Conservation (phyloP, 306 rosid species). For the Cercis canadensis region DNA sequence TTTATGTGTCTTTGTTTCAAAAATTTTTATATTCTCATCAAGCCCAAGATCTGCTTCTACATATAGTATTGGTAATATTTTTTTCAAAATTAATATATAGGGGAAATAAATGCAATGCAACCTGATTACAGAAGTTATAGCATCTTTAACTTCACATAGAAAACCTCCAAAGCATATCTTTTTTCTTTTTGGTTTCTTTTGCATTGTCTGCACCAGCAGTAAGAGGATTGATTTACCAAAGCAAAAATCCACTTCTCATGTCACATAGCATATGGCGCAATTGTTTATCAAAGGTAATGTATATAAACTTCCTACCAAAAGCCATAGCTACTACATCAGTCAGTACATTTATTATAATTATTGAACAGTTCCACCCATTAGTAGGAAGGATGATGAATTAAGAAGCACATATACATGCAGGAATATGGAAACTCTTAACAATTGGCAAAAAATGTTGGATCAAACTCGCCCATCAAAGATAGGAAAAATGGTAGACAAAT, state of each 20-base stretch:
- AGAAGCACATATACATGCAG: not conserved
- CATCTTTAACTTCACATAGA: not conserved
- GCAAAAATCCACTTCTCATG: conserved; percentile 4
- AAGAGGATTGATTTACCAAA: conserved; percentile 20
- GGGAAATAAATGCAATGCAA: conserved; percentile 24
- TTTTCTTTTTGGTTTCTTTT: conserved; percentile 17
- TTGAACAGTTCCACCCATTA: not conserved
- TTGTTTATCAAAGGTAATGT: conserved; percentile 16
- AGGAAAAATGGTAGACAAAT: conserved; percentile 10
- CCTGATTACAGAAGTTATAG: not conserved
- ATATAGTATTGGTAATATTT: conserved; percentile 19
- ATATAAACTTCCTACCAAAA: conserved; percentile 20
- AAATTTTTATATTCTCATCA: conserved; percentile 2
- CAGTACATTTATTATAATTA: not conserved
- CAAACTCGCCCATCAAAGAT: conserved; percentile 10
- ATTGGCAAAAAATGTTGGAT: not conserved
- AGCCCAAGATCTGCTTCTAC: conserved; percentile 2
- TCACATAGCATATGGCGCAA: conserved; percentile 8
- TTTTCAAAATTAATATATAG: conserved; percentile 21
- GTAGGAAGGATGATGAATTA: not conserved
- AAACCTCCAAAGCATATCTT: conserved; percentile 18
- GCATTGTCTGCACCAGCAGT: not conserved
- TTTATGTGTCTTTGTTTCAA: conserved; percentile 13
- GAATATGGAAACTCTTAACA: conserved; percentile 4
- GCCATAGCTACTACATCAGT: conserved; percentile 7